Conservation (phyloP, 108 stramenopile species). For the Mayamaea pseudoterrestris region DNA sequence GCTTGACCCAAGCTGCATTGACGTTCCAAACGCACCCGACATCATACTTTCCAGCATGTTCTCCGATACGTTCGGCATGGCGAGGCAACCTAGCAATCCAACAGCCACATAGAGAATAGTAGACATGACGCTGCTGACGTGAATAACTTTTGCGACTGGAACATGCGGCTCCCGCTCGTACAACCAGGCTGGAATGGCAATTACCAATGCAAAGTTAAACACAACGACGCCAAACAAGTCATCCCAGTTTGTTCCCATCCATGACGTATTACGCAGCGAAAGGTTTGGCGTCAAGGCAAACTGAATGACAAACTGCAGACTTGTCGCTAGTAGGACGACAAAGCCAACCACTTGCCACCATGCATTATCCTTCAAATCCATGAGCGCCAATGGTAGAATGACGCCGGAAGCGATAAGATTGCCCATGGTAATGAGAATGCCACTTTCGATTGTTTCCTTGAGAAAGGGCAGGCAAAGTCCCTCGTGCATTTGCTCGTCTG, state of each 20-base stretch:
- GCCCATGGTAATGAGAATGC: constrained; percentile 18
- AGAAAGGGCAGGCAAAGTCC: constrained; percentile 18
- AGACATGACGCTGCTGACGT: constrained; percentile 16
- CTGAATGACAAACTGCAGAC: constrained; percentile 17
- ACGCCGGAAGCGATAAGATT: constrained; percentile 13
- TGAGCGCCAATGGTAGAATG: constrained; percentile 23
- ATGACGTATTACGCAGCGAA: background rate
- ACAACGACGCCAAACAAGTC: constrained; percentile 33
- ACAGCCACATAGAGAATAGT: constrained; percentile 27
- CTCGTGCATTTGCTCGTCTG: background rate
- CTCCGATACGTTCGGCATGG: constrained; percentile 23
- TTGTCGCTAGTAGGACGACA: constrained; percentile 21
- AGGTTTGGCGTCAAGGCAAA: constrained; percentile 1
- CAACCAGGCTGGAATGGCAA: constrained; percentile 47
- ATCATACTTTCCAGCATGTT: constrained; percentile 30
- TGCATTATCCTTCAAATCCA: constrained; percentile 31
- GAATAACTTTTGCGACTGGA: constrained; percentile 10
- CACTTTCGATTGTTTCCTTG: constrained; percentile 4
- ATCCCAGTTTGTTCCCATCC: constrained; percentile 22
- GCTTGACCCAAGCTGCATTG: constrained; percentile 19
- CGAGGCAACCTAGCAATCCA: constrained; percentile 33
- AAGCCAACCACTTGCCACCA: constrained; percentile 28
- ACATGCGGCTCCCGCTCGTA: constrained; percentile 35
- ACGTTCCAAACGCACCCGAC: constrained; percentile 15
- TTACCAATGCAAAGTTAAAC: constrained; percentile 39